A percentile compares a stretch with the other conserved stretches of the same genome.
phyloP scores from a whole-genome alignment of 768 basidiomycete species.

The Daedaleopsis sinensis region DNA sequence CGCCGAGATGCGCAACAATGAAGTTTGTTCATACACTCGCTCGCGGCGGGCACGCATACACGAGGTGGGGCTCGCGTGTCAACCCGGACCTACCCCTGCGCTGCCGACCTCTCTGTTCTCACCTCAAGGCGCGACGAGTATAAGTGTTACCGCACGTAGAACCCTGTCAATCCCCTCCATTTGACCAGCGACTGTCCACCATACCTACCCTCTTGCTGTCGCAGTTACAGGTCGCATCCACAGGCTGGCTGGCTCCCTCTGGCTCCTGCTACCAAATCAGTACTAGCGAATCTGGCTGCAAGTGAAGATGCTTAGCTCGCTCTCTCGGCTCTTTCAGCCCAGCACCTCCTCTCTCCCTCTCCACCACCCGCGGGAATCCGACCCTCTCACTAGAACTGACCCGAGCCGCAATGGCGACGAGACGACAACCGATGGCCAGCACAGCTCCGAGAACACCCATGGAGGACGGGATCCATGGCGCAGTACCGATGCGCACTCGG shows the following conservation, averaged over 20 bases:
- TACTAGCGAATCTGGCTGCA: background rate
- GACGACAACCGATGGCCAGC: background rate
- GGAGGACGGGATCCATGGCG: background rate
- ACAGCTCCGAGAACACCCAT: background rate
- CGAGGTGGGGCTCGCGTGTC: slow-evolving; percentile 11
- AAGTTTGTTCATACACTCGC: slow-evolving; percentile 6
- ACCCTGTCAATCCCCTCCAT: background rate
- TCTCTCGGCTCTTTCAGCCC: slow-evolving; percentile 21
- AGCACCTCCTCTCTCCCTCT: slow-evolving; percentile 2
- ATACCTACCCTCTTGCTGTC: background rate
- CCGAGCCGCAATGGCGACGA: background rate
- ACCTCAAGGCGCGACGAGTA: background rate
- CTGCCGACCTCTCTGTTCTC: slow-evolving; percentile 1
- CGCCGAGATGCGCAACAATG: slow-evolving; percentile 2
- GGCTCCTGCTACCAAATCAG: background rate
- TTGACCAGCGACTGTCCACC: background rate
- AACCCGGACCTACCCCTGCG: slow-evolving; percentile 14
- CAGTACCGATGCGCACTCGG: slow-evolving; percentile 7
- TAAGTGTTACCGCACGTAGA: background rate
- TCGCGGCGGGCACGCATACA: background rate
- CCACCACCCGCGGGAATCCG: slow-evolving; percentile 7
- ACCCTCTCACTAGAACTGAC: slow-evolving; percentile 1
- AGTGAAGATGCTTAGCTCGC: slow-evolving; percentile 18
- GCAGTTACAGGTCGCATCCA: background rate
- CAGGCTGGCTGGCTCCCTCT: background rate